Conservation (phyloP, 768 basidiomycete species). For the Rhodotorula kratochvilovae region DNA sequence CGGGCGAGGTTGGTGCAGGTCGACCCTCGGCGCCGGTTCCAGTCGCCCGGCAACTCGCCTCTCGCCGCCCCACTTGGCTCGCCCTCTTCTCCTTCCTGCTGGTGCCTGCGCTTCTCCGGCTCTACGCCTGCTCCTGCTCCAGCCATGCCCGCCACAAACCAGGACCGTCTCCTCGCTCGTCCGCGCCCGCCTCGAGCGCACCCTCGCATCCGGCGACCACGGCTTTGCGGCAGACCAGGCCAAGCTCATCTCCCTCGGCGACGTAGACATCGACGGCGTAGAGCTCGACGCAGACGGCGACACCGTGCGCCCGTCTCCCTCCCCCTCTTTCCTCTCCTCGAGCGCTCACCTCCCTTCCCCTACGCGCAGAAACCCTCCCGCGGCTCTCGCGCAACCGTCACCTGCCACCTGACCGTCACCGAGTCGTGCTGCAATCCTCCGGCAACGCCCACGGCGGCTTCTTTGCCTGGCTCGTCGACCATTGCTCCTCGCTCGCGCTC, state of each 20-base stretch:
- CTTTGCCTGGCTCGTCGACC: conserved; percentile 33
- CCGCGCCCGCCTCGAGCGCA: conserved; percentile 2
- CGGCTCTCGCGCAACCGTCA: conserved; percentile 5
- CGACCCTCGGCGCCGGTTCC: neutral
- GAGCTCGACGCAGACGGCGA: conserved; percentile 13
- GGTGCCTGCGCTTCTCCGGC: neutral
- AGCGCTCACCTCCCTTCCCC: neutral
- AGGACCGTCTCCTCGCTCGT: neutral
- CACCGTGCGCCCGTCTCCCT: conserved; percentile 7
- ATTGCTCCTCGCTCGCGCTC: conserved; percentile 23
- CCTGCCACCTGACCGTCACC: conserved; percentile 13
- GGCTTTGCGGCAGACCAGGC: conserved; percentile 2
- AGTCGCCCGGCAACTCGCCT: neutral
- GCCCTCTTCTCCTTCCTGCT: conserved; percentile 1
- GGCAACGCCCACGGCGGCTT: conserved; percentile 34
- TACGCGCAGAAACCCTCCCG: conserved; percentile 13
- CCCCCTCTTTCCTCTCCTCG: neutral
- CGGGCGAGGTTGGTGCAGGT: neutral
- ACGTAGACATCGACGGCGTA: conserved; percentile 5
- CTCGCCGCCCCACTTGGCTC: neutral
- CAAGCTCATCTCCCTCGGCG: neutral
- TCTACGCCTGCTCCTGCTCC: neutral
- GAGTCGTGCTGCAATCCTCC: conserved; percentile 11
- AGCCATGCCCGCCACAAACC: neutral
- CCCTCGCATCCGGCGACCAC: neutral